These are phyloP conservation scores for Podosphaera aphanis DNA, from an alignment of 2,329 filamentous ascomycete genomes.

Conservation along the genomic window DNA sequence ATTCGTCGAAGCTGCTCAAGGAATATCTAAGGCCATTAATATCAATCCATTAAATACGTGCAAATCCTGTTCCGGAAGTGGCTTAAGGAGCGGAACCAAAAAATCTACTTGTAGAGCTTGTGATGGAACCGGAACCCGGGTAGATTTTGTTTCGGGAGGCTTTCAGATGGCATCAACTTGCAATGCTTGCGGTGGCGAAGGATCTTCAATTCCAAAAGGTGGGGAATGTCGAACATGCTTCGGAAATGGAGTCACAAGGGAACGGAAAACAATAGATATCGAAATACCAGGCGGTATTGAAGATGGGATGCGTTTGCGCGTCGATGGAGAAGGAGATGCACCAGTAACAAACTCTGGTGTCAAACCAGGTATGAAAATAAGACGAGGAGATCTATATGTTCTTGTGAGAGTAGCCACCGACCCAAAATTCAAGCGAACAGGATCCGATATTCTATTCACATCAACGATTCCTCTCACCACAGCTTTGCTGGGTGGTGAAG, in stretches of 20 bases:
- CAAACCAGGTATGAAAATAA: conserved; percentile 36
- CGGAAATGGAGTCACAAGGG: conserved; percentile 65
- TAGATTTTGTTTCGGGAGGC: conserved; percentile 75
- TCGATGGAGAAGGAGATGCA: conserved; percentile 71
- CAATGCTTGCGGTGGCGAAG: conserved; percentile 54
- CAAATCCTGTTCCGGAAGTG: conserved; percentile 59
- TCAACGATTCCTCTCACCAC: conserved; percentile 81
- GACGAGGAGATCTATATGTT: conserved; percentile 75
- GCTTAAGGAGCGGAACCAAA: conserved; percentile 60
- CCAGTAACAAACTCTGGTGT: conserved; percentile 50
- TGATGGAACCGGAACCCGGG: conserved; percentile 62
- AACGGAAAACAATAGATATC: conserved; percentile 61
- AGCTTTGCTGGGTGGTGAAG: conserved; percentile 74
- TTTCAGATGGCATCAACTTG: conserved; percentile 95
- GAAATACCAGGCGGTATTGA: conserved; percentile 92
- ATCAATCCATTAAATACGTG: conserved; percentile 67
- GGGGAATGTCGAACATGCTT: conserved; percentile 59
- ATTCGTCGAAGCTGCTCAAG: conserved; percentile 91
- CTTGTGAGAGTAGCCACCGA: conserved; percentile 76
- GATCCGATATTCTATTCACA: conserved; percentile 81
- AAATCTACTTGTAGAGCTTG: conserved; percentile 54
- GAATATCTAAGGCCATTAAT: conserved; percentile 64
- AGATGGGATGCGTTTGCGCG: conserved; percentile 77
- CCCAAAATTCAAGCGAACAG: conserved; percentile 65
- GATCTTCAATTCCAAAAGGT: conserved; percentile 51